Evolutionary conservation across 192 early-diverging fungal species (phyloP), one percentile per base, ranked within the genome.

Genomic region (Umbelopsis ramanniana): DNA sequence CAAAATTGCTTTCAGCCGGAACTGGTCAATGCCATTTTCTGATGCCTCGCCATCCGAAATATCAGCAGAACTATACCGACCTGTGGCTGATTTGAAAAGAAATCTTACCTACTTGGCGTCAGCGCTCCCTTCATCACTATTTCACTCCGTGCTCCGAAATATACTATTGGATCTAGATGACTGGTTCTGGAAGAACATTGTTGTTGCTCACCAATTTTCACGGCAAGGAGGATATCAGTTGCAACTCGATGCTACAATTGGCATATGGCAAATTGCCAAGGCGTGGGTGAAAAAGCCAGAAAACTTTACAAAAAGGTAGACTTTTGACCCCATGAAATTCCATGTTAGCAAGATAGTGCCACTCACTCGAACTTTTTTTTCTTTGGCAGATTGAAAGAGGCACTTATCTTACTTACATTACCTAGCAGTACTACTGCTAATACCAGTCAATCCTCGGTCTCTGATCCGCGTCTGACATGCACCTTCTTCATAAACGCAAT

Each of bases 161-260:
- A 74, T 84, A 14, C 66, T 83, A 7, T 22, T 71, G 6, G 87
- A 85, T 35, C 77, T 88, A 26, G 82, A 87, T 52, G 82, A 87
- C 17, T 83, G 81, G 68, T 71, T 85, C 29, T 88, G 87, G 87
- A 74, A 82, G 46, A 81, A 80, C 66, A 70, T 88, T 17, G 71
- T 88, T 3, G 82, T 83, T 46, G 76, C 74, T 52, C 86, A 82
- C 19, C 85, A 86, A 29, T 88, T 88, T 60, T 85, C 87, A 4
- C 77, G 74, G 37, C 43, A 81, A 15, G 87, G 85, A 0, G 81
- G 79, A 22, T 46, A 47, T 6, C 87, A 88, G 46, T 73, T 88
- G 38, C 72, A 80, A 38, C 60, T 73, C 5, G 87, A 88, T 76
- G 26, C 85, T 6, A 67, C 69, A 23, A 74, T 82, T 26, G 87